Evolutionary conservation across 352 stramenopile species (phyloP).

Genomic region (Phytophthora sp.): DNA sequence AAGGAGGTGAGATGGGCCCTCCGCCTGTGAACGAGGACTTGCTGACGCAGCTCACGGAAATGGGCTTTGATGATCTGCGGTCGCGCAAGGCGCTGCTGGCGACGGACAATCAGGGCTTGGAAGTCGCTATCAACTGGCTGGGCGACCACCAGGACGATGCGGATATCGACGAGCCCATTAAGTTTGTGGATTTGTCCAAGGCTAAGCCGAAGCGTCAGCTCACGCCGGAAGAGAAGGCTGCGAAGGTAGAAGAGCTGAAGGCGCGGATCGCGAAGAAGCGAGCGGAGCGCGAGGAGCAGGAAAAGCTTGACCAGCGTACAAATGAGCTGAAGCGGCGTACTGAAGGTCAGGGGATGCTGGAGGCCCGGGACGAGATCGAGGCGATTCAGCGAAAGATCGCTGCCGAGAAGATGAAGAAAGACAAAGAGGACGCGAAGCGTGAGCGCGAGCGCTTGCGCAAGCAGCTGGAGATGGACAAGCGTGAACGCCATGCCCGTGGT

Average conservation of each 20-base stretch:
- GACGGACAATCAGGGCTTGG: slow-evolving; percentile 73
- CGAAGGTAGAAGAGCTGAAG: slow-evolving; percentile 88
- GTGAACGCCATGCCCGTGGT: slow-evolving; percentile 81
- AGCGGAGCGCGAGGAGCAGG: slow-evolving; percentile 74
- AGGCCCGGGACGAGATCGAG: slow-evolving; percentile 85
- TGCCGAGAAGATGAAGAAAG: slow-evolving; percentile 86
- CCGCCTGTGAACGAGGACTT: slow-evolving; percentile 77
- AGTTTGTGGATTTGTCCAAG: slow-evolving; percentile 79
- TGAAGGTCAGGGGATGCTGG: slow-evolving; percentile 76
- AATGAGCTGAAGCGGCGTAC: slow-evolving; percentile 81
- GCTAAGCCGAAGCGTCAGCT: slow-evolving; percentile 46
- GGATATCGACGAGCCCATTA: slow-evolving; percentile 91
- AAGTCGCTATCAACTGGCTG: slow-evolving; percentile 88
- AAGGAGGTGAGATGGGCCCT: slow-evolving; percentile 34
- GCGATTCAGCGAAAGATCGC: slow-evolving; percentile 80
- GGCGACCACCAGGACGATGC: slow-evolving; percentile 89
- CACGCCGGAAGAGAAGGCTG: slow-evolving; percentile 88
- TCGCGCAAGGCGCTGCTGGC: slow-evolving; percentile 85
- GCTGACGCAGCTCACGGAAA: slow-evolving; percentile 74
- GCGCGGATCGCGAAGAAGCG: slow-evolving; percentile 78
- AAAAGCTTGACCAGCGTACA: slow-evolving; percentile 75
- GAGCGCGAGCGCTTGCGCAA: slow-evolving; percentile 89
- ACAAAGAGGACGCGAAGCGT: slow-evolving; percentile 88
- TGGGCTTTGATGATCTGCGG: slow-evolving; percentile 87
- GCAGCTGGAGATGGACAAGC: slow-evolving; percentile 93